Percentiles rank a stretch among this genome's conserved stretches.
Evolutionary conservation across 352 stramenopile species (phyloP).

Genomic region (Globisporangium orthogonon): DNA sequence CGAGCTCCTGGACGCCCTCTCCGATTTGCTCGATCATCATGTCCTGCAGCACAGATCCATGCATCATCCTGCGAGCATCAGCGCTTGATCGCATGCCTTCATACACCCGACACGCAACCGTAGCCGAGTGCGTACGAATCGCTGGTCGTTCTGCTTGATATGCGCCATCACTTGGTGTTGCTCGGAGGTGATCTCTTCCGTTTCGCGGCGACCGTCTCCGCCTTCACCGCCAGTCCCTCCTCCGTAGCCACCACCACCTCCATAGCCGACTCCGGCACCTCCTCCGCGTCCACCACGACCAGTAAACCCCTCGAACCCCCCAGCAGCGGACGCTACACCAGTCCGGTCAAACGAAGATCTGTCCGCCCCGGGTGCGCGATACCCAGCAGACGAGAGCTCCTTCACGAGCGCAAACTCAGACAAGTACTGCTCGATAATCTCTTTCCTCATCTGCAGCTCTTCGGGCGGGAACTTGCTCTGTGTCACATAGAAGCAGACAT

Average conservation of each 20-base stretch:
- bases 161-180: conserved; percentile 61
- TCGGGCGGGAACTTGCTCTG: conserved; percentile 74
- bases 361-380: conserved; percentile 32
- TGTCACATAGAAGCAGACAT: neutral
- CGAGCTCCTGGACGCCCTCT: conserved; percentile 69
- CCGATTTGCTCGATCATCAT: conserved; percentile 85
- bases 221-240: conserved; percentile 25
- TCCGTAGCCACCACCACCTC: conserved; percentile 24
- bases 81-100: neutral
- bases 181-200: conserved; percentile 61
- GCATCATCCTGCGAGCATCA: neutral
- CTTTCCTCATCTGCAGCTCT: conserved; percentile 71
- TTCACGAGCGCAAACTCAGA: conserved; percentile 75
- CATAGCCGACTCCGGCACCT: conserved; percentile 12
- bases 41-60: conserved; percentile 31
- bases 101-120: neutral
- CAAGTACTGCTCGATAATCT: conserved; percentile 75
- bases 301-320: conserved; percentile 64
- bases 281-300: conserved; percentile 19
- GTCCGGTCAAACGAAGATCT: conserved; percentile 40
- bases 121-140: conserved; percentile 45
- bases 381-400: conserved; percentile 55
- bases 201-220: conserved; percentile 2
- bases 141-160: conserved; percentile 80
- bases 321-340: conserved; percentile 36